These are phyloP conservation scores for Cochlearia excelsa DNA, from an alignment of 345 rosid species.

Conservation along the genomic window DNA sequence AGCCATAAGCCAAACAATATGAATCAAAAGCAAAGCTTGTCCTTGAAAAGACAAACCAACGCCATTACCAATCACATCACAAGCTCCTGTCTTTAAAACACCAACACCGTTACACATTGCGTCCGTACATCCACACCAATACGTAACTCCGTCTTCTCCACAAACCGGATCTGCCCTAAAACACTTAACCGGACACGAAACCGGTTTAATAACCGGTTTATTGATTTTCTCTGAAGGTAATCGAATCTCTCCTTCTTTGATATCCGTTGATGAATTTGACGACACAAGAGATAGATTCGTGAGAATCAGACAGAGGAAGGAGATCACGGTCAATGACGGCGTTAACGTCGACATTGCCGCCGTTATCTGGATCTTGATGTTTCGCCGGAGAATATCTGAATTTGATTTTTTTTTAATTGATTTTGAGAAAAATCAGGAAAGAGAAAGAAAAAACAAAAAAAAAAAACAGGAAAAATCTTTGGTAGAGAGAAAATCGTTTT, in stretches of 20 bases:
- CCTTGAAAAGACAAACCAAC: constrained; percentile 75
- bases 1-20: constrained; percentile 84
- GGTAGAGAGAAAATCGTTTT: not conserved
- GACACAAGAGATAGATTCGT: constrained; percentile 11
- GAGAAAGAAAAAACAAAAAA: constrained; percentile 25
- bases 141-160: constrained; percentile 77
- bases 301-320: constrained; percentile 8
- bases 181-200: constrained; percentile 76
- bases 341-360: constrained; percentile 34
- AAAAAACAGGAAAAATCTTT: constrained; percentile 19
- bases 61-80: constrained; percentile 62
- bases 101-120: constrained; percentile 65
- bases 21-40: constrained; percentile 84
- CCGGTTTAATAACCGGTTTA: too few relatives aligned
- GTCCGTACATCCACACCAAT: constrained; percentile 95
- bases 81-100: constrained; percentile 67
- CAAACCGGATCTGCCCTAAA: constrained; percentile 88
- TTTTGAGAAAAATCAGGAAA: not conserved
- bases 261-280: constrained; percentile 2
- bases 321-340: constrained; percentile 22
- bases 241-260: constrained; percentile 20
- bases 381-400: constrained; percentile 18
- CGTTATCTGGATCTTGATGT: not conserved
- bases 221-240: constrained; percentile 37
- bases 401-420: not conserved